Conservation (phyloP, 441 rosid genomes). For the Adansonia gregorii region DNA sequence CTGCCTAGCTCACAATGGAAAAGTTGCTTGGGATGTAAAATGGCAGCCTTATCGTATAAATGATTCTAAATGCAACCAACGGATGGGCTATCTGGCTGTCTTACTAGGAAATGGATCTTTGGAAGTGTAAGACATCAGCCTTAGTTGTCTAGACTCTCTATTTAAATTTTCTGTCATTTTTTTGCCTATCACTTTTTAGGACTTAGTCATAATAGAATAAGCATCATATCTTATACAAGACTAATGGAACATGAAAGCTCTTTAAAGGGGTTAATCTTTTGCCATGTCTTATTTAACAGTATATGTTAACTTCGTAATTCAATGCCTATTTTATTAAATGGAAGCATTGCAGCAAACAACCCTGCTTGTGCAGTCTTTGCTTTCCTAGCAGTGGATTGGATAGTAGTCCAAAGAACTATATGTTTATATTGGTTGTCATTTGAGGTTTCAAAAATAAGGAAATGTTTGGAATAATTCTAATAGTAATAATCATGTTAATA, state of each 20-base stretch:
- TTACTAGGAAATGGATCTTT: constrained; percentile 85
- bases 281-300: not conserved
- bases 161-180: not conserved
- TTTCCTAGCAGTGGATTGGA: not conserved
- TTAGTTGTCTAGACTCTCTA: constrained; percentile 26
- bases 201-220: not conserved
- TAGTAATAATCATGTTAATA: not conserved
- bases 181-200: not conserved
- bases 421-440: constrained; percentile 16
- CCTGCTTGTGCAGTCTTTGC: not conserved
- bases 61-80: constrained; percentile 50
- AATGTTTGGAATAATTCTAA: not conserved
- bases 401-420: not conserved
- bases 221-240: constrained; percentile 8
- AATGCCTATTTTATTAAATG: not conserved
- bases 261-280: not conserved
- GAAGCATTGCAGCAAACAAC: not conserved
- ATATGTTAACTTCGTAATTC: not conserved
- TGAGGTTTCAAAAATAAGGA: constrained; percentile 4
- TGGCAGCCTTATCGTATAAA: constrained; percentile 63
- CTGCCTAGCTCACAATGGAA: constrained; percentile 91
- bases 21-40: constrained; percentile 93
- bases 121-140: constrained; percentile 79
- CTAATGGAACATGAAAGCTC: not conserved
- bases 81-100: constrained; percentile 93